Base-by-base conservation (phyloP, 2,329 filamentous ascomycete species). In the Metarhizium anisopliae region DNA sequence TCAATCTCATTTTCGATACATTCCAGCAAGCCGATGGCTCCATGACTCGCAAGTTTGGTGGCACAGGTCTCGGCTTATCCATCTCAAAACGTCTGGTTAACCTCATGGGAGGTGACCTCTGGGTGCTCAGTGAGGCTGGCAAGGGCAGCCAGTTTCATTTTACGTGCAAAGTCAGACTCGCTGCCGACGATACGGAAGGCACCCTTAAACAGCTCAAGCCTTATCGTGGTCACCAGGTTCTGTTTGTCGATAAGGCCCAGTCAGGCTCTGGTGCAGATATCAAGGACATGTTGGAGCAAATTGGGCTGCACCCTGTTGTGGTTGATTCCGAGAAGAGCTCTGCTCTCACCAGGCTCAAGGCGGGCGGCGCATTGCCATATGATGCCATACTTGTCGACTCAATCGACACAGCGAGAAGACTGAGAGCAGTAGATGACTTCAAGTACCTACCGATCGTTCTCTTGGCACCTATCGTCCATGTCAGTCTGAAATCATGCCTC, bases 1-100 rank as follows among this genome's bases (percentile, higher is more conserved):
- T 97, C 54, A 91, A 96, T 68, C 79, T 97, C 61, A 97, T 99
- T 68, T 97, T 99, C 72, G 94, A 97, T 73, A 97, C 93, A 0
- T 97, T 97, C 84, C 93, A 96, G 71, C 94, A 97, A 75, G 94
- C 94, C 20, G 94, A 97, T 69, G 93, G 93, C 42, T 96, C 92
- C 38, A 97, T 95, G 70, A 97, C 93, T 2, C 84, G 92, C 64
- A 94, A 95, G 69, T 97, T 97, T 69, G 93, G 93, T 64, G 93
- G 93, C 64, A 97, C 94, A 6, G 93, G 93, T 63, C 82, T 97
- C 10, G 93, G 93, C 62, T 75, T 97, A 30, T 96, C 93, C 16
- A 97, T 97, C 66, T 97, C 93, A 32, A 95, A 95, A 75, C 84
- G 92, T 62, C 81, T 97, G 35, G 93, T 97, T 55, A 96, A 92